Base-by-base conservation (phyloP, 2,329 filamentous ascomycete species). In the Fusarium metavorans region DNA sequence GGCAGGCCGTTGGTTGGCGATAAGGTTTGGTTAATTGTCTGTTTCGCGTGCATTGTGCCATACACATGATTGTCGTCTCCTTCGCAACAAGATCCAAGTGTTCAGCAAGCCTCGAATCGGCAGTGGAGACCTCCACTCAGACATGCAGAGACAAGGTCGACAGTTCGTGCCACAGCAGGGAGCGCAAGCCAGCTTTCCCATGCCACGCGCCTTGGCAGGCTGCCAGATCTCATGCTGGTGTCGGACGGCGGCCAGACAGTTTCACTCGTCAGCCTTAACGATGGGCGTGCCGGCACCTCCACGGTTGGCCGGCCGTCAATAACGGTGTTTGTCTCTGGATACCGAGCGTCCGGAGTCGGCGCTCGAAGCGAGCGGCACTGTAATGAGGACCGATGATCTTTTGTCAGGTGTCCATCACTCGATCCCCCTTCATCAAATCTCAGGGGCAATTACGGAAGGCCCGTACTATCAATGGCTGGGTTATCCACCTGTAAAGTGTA, bases 211-310 rank as follows among this genome's bases (percentile, higher is more conserved):
- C 61, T 54, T 43, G 50, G 64, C 62, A 45, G 64, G 64, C 67
- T 75, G 65, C 68, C 71, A 68, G 71, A 74, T 75, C 66, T 69
- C 30, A 54, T 68, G 43, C 66, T 65, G 58, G 56, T 59, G 32
- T 56, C 66, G 30, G 63, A 39, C 64, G 41, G 34, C 59, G 25
- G 41, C 64, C 39, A 65, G 66, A 35, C 57, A 45, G 62, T 72
- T 56, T 71, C 58, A 74, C 67, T 66, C 59, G 64, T 71, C 71
- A 70, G 62, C 71, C 71, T 67, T 76, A 63, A 68, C 57, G 32
- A 64, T 52, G 25, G 45, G n/a, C 18, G 30, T 32, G 30, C 30
- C 30, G 59, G 14, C n/a, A n/a, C 23, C 45, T 41, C n/a, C 41
- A 48, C 45, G 32, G 48, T 16, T 25, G 16, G 16, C 20, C 20